These are phyloP conservation scores for Oryza meyeriana DNA, from an alignment of 176 grass and related monocot species.

Conservation along the genomic window DNA sequence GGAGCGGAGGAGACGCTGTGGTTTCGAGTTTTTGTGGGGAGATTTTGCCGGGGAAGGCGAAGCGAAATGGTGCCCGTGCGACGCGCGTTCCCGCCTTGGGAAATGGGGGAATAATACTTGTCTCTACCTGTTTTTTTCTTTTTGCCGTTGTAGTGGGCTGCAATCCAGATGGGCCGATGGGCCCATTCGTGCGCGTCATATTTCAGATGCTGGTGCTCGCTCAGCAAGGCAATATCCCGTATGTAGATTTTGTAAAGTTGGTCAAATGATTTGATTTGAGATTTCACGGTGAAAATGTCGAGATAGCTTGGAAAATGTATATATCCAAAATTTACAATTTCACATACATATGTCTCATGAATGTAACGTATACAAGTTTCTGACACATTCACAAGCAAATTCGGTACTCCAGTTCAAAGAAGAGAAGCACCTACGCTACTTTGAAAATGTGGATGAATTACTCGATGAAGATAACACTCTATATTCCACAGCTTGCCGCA, in stretches of 20 bases:
- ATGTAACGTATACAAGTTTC: neutral
- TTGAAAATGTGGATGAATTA: neutral
- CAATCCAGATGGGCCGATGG: neutral
- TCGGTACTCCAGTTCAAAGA: neutral
- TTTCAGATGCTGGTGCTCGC: neutral
- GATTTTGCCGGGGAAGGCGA: constrained; percentile 18
- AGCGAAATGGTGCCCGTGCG: constrained; percentile 9
- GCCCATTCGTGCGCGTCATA: neutral
- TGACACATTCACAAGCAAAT: neutral
- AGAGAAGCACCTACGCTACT: neutral
- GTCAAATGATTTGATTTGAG: neutral
- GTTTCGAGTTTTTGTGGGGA: constrained; percentile 25
- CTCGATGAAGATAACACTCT: neutral
- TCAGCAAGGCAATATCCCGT: no score
- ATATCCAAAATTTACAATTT: neutral
- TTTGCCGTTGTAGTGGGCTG: neutral
- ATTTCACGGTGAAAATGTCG: neutral
- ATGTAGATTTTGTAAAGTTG: neutral
- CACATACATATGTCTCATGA: neutral
- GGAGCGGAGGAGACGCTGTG: neutral
- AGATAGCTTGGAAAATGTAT: neutral
- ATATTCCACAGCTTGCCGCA: neutral
- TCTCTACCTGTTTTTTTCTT: neutral
- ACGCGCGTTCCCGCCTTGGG: neutral
- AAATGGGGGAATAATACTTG: neutral